Percentiles rank a stretch among this genome's conserved stretches.
Evolutionary conservation across 2,329 filamentous ascomycete genomes (phyloP).

Genomic region (Scolecobasidium constrictum): DNA sequence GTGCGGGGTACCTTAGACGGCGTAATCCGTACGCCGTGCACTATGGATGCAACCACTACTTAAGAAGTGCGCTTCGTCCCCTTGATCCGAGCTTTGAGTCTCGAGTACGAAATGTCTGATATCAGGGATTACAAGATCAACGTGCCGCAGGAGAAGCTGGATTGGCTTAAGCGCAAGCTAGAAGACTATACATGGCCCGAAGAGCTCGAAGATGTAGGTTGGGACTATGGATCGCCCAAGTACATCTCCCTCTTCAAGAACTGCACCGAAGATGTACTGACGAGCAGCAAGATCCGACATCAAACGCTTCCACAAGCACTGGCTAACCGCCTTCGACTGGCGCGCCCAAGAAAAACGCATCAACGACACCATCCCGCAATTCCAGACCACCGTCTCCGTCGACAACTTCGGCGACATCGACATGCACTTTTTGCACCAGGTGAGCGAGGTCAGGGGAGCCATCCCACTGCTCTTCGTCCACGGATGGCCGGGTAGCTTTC

Average conservation of each 20-base stretch:
- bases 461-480: no score
- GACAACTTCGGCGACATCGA: constrained; percentile 48
- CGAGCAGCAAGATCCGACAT: constrained; percentile 50
- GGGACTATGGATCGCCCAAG: no score
- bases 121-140: constrained; percentile 43
- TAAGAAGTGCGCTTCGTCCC: no score
- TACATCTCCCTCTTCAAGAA: no score
- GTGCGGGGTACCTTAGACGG: no score
- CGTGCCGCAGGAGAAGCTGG: constrained; percentile 40
- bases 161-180: constrained; percentile 46
- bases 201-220: constrained; percentile 30
- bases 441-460: not conserved
- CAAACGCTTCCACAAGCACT: constrained; percentile 46
- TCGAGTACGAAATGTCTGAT: no score
- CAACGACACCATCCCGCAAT: constrained; percentile 40
- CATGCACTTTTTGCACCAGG: constrained; percentile 54
- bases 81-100: no score
- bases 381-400: constrained; percentile 40
- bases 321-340: constrained; percentile 58
- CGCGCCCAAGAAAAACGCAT: constrained; percentile 45
- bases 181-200: constrained; percentile 43
- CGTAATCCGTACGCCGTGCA: no score
- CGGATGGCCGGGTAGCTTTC: constrained; percentile 56
- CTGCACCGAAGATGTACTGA: constrained; percentile 49
- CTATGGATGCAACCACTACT: no score